phyloP scores from a whole-genome alignment of 495 filamentous ascomycete genomes.

The Pyronema omphalodes region DNA sequence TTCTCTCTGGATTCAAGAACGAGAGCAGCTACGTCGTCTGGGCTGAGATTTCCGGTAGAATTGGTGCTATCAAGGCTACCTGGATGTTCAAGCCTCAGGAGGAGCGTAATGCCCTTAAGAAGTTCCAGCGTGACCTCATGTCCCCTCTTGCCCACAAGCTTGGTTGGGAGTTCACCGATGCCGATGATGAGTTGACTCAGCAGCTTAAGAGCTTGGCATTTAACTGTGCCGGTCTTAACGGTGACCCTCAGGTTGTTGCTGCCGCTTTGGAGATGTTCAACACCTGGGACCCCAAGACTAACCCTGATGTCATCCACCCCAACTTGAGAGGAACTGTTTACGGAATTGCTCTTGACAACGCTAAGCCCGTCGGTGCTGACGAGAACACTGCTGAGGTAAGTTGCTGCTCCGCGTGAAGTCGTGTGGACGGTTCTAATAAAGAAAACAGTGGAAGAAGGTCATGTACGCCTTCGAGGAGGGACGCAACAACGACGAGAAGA shows the following conservation, averaged over 20 bases:
- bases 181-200: slow-evolving; percentile 73
- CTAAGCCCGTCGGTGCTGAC: slow-evolving; percentile 24
- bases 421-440: neutral
- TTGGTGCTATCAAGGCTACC: slow-evolving; percentile 54
- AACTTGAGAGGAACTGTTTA: slow-evolving; percentile 55
- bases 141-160: slow-evolving; percentile 61
- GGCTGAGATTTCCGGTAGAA: slow-evolving; percentile 68
- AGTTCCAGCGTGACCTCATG: slow-evolving; percentile 60
- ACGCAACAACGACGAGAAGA: slow-evolving; percentile 82
- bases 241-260: slow-evolving; percentile 40
- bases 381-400: slow-evolving; percentile 38
- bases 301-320: slow-evolving; percentile 50
- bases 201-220: slow-evolving; percentile 65
- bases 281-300: slow-evolving; percentile 44
- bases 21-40: slow-evolving; percentile 88
- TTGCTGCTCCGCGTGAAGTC: slow-evolving; percentile 5
- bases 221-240: slow-evolving; percentile 43
- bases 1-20: slow-evolving; percentile 64
- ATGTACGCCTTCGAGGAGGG: slow-evolving; percentile 69
- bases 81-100: slow-evolving; percentile 76
- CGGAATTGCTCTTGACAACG: slow-evolving; percentile 46
- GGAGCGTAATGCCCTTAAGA: slow-evolving; percentile 54
- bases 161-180: slow-evolving; percentile 71
- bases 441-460: slow-evolving; percentile 49
- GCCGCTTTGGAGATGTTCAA: slow-evolving; percentile 58